A percentile compares a stretch with the other conserved stretches of the same genome.
phyloP scores from a whole-genome alignment of 2,329 filamentous ascomycete genomes.

The Purpureocillium lavendulum region DNA sequence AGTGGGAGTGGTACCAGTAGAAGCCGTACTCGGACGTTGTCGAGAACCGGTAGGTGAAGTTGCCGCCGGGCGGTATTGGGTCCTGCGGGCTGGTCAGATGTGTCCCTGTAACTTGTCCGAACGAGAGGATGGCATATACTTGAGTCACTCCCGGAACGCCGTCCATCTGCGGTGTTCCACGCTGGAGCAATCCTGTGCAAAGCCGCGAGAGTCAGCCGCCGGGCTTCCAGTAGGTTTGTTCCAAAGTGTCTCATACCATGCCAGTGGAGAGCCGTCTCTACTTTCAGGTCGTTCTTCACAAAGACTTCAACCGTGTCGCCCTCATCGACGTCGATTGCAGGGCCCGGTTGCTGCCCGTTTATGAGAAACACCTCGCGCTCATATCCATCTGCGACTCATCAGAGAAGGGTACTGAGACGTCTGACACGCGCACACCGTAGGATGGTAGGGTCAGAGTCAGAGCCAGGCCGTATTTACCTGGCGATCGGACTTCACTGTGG shows the following conservation, averaged over 20 bases:
- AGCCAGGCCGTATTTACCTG: too few relatives aligned
- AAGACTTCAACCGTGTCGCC: constrained; percentile 3
- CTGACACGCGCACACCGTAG: too few relatives aligned
- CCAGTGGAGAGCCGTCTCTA: neutral
- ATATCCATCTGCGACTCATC: neutral
- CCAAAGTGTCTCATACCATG: too few relatives aligned
- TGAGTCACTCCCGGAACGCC: constrained; percentile 5
- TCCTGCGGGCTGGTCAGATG: too few relatives aligned
- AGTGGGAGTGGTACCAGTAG: constrained; percentile 7
- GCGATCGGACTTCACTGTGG: constrained; percentile 1
- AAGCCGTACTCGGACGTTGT: constrained; percentile 3
- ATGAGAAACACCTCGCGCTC: constrained; percentile 7
- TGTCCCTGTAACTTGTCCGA: too few relatives aligned
- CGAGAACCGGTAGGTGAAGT: constrained; percentile 3
- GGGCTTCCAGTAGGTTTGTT: too few relatives aligned
- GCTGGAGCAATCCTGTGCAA: constrained; percentile 1
- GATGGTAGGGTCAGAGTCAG: too few relatives aligned
- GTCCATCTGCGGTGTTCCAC: constrained; percentile 3
- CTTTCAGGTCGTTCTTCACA: constrained; percentile 4
- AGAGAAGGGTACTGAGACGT: too few relatives aligned
- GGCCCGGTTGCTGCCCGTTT: constrained; percentile 8
- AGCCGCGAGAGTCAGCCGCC: neutral
- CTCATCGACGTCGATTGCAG: constrained; percentile 6
- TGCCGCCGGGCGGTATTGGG: constrained; percentile 1
- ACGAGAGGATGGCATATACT: neutral